A percentile compares a stretch with the other conserved stretches of the same genome.
Evolutionary conservation across 345 rosid species (phyloP).

Genomic region (Populus pruinosa): DNA sequence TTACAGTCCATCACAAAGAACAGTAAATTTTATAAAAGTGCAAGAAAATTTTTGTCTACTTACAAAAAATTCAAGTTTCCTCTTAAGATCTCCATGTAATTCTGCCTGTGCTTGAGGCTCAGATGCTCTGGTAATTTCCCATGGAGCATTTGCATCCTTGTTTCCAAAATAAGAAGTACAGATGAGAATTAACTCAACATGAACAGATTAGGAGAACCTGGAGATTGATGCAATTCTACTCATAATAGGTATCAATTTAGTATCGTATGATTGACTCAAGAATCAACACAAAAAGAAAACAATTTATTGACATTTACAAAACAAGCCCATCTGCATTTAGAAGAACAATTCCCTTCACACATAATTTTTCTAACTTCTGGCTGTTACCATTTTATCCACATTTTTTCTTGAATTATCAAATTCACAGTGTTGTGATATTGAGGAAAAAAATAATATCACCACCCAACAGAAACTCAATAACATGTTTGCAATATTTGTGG

Average conservation of each 20-base stretch:
- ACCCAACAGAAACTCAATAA: neutral
- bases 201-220: neutral
- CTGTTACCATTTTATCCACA: neutral
- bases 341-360: neutral
- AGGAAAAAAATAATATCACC: neutral
- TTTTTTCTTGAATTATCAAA: neutral
- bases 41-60: slow-evolving; percentile 22
- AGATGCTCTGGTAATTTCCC: slow-evolving; percentile 14
- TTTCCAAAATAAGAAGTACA: slow-evolving; percentile 14
- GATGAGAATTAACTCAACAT: neutral
- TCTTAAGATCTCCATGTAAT: slow-evolving; percentile 49
- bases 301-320: neutral
- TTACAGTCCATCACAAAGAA: neutral
- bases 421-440: neutral
- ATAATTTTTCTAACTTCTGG: neutral
- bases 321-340: neutral
- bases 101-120: slow-evolving; percentile 23
- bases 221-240: neutral
- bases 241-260: neutral
- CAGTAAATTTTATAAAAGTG: neutral
- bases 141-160: slow-evolving; percentile 13
- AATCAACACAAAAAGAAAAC: neutral
- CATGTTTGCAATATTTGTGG: neutral
- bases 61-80: slow-evolving; percentile 57
- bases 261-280: neutral